Evolutionary conservation across 305 asterid genomes (phyloP), one percentile per base, ranked within the genome.

Genomic region (Fraxinus platypoda): DNA sequence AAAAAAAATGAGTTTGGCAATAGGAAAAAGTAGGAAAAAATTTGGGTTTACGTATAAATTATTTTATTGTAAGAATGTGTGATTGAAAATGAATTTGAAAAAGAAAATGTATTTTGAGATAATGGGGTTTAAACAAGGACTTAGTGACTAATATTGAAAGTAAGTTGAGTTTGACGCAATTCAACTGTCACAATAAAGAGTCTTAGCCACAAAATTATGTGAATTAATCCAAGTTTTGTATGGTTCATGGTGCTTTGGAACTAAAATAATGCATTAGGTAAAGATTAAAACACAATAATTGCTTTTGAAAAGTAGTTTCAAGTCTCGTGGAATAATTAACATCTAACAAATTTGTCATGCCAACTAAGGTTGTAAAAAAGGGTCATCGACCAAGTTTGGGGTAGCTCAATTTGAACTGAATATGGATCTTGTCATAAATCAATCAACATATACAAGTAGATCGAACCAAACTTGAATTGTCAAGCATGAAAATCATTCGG

Each of bases 121-220:
- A 35, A 35, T 6, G 38, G 2, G 9, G 9, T 9, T 35, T 2
- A 31, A 31, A 31, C 38, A 35, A 35, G 38, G 2, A 8, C 13
- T 38, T 2, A 9, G 13, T 8, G 46, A 8, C 13, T 38, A 38
- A 38, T 38, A 38, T 38, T 38, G 46, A 38, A 8, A 2, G 46
- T 38, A 38, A 38, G 46, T 38, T 38, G 46, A 1, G 13, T 41
- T 41, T 8, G 49, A 41, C 1, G 2, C 19, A 9, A 5, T 25
- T 72, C 37, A 13, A 31, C 26, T 6, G 15, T 41, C 5, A 15
- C 37, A 28, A 78, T 31, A 31, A 81, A 79, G 26, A 30, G 26
- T 73, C 71, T 31, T 34, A 41, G 75, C 80, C 89, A 83, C 79
- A 49, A 35, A 70, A 15, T 15, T 41, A 62, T 79, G 74, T 12